A percentile compares a stretch with the other conserved stretches of the same genome.
Evolutionary conservation across 2,329 filamentous ascomycete species (phyloP).

Genomic region (Zymoseptoria brevis): DNA sequence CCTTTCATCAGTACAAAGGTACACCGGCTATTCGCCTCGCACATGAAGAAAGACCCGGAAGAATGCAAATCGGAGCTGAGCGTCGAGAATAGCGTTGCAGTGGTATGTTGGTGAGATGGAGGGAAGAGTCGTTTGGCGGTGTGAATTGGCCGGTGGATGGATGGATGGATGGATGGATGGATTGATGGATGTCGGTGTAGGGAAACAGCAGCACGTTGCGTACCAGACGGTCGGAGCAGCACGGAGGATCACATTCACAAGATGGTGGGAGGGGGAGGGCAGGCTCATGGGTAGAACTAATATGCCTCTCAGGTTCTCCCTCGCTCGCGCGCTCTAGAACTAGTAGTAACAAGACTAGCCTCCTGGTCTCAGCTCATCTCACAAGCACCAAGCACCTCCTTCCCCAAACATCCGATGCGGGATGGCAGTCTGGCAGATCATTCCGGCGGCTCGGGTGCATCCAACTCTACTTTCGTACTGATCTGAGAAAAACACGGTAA

Average conservation of each 20-base stretch:
- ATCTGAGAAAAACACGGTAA: neutral
- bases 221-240: neutral
- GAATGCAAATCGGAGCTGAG: neutral
- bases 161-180: neutral
- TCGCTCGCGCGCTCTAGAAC: neutral
- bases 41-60: neutral
- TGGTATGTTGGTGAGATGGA: neutral
- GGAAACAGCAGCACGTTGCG: neutral
- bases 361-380: neutral
- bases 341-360: neutral
- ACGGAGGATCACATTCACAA: neutral
- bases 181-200: neutral
- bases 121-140: neutral
- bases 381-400: too few relatives aligned
- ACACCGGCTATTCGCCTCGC: constrained; percentile 1
- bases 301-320: neutral
- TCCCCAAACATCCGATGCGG: neutral
- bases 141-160: neutral
- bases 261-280: neutral
- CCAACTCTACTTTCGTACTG: neutral
- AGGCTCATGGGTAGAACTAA: neutral
- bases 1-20: constrained; percentile 2
- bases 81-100: neutral
- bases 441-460: neutral
- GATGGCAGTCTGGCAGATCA: neutral